Conservation (phyloP, 208 protist species). For the Crithidia fasciculata region DNA sequence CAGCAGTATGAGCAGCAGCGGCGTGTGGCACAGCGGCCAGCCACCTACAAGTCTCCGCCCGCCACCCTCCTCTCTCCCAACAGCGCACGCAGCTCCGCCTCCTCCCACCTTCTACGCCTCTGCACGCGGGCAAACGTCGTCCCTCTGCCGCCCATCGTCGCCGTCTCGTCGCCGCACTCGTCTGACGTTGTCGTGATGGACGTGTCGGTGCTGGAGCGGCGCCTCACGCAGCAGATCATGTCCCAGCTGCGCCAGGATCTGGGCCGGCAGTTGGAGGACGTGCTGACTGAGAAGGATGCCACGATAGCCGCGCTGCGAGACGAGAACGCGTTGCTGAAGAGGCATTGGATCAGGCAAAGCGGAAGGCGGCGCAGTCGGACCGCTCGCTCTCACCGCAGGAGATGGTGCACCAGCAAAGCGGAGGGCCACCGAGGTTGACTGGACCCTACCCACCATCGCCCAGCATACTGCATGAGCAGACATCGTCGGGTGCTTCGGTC, state of each 20-base stretch:
- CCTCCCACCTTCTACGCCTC: conserved; percentile 4
- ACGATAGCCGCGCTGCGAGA: conserved; percentile 42
- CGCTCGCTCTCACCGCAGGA: background rate
- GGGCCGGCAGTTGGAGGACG: conserved; percentile 40
- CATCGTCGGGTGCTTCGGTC: conserved; percentile 1
- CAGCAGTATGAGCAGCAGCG: no score
- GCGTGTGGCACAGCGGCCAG: no score
- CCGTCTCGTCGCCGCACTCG: background rate
- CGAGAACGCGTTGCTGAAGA: conserved; percentile 52
- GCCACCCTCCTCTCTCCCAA: background rate
- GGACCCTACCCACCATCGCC: conserved; percentile 20
- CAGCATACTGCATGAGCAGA: conserved; percentile 26
- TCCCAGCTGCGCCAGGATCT: conserved; percentile 51
- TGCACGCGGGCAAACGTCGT: background rate
- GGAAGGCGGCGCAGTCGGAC: background rate
- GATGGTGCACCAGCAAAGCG: background rate
- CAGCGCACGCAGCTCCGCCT: background rate
- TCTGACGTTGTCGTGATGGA: background rate
- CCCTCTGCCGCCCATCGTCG: conserved; percentile 8
- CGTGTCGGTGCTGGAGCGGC: conserved; percentile 30
- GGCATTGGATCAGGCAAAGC: conserved; percentile 10
- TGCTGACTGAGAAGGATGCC: conserved; percentile 47
- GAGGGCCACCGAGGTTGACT: background rate
- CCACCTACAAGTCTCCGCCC: no score
- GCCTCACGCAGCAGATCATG: conserved; percentile 44